Evolutionary conservation across 371 early-diverging fungal species (phyloP), one percentile per base, ranked within the genome.

Genomic region (Sporodiniella umbellata): DNA sequence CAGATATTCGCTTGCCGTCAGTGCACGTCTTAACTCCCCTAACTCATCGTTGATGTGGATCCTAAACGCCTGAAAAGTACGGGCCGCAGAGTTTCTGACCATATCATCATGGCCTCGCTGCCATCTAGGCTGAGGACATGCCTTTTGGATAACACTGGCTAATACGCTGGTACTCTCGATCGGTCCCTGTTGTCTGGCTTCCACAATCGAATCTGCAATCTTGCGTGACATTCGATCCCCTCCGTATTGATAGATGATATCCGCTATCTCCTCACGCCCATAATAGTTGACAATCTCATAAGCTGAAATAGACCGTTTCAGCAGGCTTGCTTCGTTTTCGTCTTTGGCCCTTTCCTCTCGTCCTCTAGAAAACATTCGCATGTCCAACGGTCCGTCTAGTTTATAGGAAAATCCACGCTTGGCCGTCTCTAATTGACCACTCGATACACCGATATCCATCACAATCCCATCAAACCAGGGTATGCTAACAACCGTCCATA

Each of bases 31-130:
- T 14, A 88, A 61, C 53, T 88, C 78, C 15, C 60, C 67, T 26
- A 87, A 63, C 70, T 89, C 90, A 42, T 88, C 80, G 48, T 90
- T 90, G 37, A 88, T 75, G 48, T 75, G 80, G 6, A 90, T 87
- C 11, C 90, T 58, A 18, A 90, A 51, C 0, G 81, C 80, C 54
- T 80, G 81, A 39, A 79, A 79, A 5, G 80, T 72, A 22, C 83
- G 68, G 10, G 75, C 74, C 1, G 78, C 78, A 2, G 81, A 75
- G 37, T 85, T 70, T 10, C 75, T 51, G 8, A 72, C 35, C 60
- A 74, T 66, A 38, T 75, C 68, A 31, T 78, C 79, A 38, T 64
- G 59, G 8, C 72, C 70, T 18, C 69, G 62, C 14, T 71, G 61
- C 66, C 78, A 72, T 19, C 64, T 52, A n/a, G 72, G 72, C 18